Evolutionary conservation across 1,139 yeast genomes (phyloP).

Genomic region (Magnusiomyces tetraspermus): DNA sequence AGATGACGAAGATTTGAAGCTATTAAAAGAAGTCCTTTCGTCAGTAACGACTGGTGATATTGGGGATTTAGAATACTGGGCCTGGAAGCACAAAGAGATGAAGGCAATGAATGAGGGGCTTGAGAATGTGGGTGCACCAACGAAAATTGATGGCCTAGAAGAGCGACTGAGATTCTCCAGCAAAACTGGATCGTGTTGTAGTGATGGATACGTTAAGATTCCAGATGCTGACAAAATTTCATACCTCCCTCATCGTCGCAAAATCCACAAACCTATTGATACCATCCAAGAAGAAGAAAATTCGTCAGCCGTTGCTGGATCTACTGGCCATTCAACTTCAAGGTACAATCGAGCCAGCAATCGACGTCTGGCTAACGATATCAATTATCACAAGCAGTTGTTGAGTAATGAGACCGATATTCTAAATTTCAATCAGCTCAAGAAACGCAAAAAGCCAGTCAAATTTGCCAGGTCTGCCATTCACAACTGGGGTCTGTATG

Average conservation of each 20-base stretch:
- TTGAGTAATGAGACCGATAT: constrained; percentile 78
- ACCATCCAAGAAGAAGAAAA: constrained; percentile 23
- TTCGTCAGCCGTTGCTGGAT: constrained; percentile 17
- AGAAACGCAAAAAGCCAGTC: constrained; percentile 86
- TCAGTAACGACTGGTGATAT: constrained; percentile 31
- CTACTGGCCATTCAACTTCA: constrained; percentile 45
- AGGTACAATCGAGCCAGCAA: constrained; percentile 84
- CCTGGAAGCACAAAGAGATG: constrained; percentile 48
- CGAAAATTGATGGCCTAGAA: constrained; percentile 5
- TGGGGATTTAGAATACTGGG: constrained; percentile 49
- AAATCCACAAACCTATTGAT: constrained; percentile 36
- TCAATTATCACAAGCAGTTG: constrained; percentile 68
- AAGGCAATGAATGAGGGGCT: constrained; percentile 17
- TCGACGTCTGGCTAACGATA: constrained; percentile 84
- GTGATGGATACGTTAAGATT: constrained; percentile 67
- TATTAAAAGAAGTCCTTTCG: constrained; percentile 42
- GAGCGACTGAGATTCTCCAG: constrained; percentile 13
- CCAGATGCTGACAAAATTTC: constrained; percentile 63
- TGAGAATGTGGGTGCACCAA: constrained; percentile 10
- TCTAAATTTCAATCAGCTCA: constrained; percentile 64
- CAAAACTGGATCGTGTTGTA: constrained; percentile 56
- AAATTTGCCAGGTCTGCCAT: constrained; percentile 93
- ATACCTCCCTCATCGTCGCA: constrained; percentile 73
- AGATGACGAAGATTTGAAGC: constrained; percentile 63
- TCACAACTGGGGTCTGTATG: constrained; percentile 97